A percentile compares a stretch with the other conserved stretches of the same genome.
These are phyloP conservation scores for Nematocida displodere DNA, from an alignment of 371 early-diverging fungal species.

Conservation along the genomic window DNA sequence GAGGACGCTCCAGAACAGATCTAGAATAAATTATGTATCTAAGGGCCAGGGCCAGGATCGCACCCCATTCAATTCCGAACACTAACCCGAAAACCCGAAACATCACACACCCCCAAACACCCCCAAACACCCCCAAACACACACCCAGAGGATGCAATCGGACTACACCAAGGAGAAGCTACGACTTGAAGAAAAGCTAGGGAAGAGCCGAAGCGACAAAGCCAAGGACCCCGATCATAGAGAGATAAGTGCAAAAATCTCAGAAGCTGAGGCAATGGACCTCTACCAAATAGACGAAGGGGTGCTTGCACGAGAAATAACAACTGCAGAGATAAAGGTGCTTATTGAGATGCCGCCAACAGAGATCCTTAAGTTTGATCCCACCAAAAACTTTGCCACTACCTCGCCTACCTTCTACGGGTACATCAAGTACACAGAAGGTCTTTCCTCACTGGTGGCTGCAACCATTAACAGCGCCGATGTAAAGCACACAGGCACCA, in stretches of 20 bases:
- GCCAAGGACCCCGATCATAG: background rate
- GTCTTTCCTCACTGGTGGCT: slow-evolving; percentile 30
- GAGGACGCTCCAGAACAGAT: too few species aligned
- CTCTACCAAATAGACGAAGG: slow-evolving; percentile 9
- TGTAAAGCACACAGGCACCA: background rate
- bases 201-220: background rate
- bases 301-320: slow-evolving; percentile 20
- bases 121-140: background rate
- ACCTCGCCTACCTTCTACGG: slow-evolving; percentile 25
- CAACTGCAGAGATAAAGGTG: slow-evolving; percentile 16
- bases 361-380: slow-evolving; percentile 46
- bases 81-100: too few species aligned
- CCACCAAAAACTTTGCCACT: background rate
- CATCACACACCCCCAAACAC: too few species aligned
- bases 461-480: background rate
- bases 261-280: slow-evolving; percentile 40
- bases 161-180: slow-evolving; percentile 44
- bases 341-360: slow-evolving; percentile 28
- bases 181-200: background rate
- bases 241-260: slow-evolving; percentile 19
- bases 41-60: background rate
- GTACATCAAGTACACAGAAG: slow-evolving; percentile 38
- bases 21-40: background rate
- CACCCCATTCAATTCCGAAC: background rate
- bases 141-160: slow-evolving; percentile 19